phyloP scores from a whole-genome alignment of 352 stramenopile genomes.

The Hyaloperonospora arabidopsidis region DNA sequence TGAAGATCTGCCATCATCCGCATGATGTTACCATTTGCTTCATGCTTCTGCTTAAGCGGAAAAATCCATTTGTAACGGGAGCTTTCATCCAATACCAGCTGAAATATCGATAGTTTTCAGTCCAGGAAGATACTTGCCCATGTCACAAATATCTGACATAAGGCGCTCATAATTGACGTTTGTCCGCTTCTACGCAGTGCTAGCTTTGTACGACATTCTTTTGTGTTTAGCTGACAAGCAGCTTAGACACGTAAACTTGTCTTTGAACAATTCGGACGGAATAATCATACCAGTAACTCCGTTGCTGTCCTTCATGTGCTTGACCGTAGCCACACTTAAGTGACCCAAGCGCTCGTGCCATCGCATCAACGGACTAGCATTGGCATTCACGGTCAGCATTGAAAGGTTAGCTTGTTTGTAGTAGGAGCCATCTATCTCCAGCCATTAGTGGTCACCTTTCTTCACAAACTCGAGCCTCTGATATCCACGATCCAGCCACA shows the following conservation, averaged over 20 bases:
- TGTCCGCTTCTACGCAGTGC: neutral
- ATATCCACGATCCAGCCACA: too few species aligned
- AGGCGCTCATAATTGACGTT: neutral
- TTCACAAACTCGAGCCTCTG: too few species aligned
- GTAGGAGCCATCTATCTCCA: too few species aligned
- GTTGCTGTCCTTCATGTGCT: slow-evolving; percentile 2
- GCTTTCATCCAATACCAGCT: too few species aligned
- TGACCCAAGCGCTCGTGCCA: neutral
- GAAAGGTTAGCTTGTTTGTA: too few species aligned
- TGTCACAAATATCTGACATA: neutral
- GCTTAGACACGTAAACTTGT: slow-evolving; percentile 5
- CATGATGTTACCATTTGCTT: too few species aligned
- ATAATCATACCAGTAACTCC: slow-evolving; percentile 2
- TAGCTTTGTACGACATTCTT: neutral
- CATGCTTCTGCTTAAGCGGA: too few species aligned
- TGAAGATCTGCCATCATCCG: too few species aligned
- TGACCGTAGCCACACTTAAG: neutral
- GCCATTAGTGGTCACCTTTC: too few species aligned
- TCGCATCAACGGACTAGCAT: neutral
- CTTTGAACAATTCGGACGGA: slow-evolving; percentile 3
- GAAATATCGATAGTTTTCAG: neutral
- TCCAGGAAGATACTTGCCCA: slow-evolving; percentile 3
- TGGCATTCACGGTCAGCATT: neutral
- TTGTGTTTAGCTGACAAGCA: slow-evolving; percentile 8
- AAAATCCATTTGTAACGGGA: too few species aligned